Conservation (phyloP, 2,329 filamentous ascomycete species). For the Drechslera avenae region DNA sequence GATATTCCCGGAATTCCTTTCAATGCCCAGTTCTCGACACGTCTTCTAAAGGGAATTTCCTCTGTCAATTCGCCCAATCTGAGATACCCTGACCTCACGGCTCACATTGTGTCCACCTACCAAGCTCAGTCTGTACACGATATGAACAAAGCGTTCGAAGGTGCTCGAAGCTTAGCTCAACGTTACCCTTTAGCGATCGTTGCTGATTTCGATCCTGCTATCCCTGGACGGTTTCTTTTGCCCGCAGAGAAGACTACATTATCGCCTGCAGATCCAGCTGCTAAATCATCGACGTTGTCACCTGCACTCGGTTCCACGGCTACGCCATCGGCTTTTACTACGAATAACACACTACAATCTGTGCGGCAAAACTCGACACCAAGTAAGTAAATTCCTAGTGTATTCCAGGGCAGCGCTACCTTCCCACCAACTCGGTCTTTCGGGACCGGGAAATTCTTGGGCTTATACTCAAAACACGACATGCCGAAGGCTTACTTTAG, state of each 20-base stretch:
- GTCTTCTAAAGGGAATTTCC: background rate
- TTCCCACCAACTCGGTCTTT: no score
- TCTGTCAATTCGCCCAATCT: background rate
- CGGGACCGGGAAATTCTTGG: no score
- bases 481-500: background rate
- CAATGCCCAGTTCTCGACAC: background rate
- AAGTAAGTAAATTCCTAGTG: conserved; percentile 4
- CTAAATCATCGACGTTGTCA: background rate
- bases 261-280: conserved; percentile 3
- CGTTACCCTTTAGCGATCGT: conserved; percentile 27
- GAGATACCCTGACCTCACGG: conserved; percentile 4
- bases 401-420: no score
- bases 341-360: conserved; percentile 9
- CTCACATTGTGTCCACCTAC: conserved; percentile 5
- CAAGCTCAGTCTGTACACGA: conserved; percentile 12
- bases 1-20: conserved; percentile 14
- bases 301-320: conserved; percentile 3
- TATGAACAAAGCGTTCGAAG: conserved; percentile 29
- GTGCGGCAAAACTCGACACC: conserved; percentile 4
- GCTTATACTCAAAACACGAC: no score
- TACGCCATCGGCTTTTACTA: background rate
- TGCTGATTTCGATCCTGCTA: conserved; percentile 24
- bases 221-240: conserved; percentile 29
- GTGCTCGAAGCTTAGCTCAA: conserved; percentile 30
- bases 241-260: conserved; percentile 19